Conservation (phyloP, 306 rosid species). For the Vigna unguiculata region DNA sequence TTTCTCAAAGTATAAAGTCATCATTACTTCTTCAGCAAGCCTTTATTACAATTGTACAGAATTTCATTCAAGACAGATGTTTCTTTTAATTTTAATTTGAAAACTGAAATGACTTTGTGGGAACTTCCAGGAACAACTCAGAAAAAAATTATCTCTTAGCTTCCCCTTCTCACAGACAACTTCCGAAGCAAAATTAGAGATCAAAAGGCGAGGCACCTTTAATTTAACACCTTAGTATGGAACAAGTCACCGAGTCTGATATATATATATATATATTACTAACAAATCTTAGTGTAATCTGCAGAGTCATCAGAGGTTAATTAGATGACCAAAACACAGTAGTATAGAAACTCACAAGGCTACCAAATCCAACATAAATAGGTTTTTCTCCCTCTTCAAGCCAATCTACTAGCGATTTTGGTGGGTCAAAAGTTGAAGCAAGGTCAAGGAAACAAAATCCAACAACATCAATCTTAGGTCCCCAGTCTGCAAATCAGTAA, state of each 20-base stretch:
- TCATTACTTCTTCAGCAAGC: constrained; percentile 2
- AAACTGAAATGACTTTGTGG: neutral
- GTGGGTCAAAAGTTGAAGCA: constrained; percentile 89
- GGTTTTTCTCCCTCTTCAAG: constrained; percentile 77
- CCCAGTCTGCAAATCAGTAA: constrained; percentile 82
- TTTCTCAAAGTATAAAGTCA: constrained; percentile 15
- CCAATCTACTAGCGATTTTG: constrained; percentile 74
- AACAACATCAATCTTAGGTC: constrained; percentile 84
- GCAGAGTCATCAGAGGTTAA: constrained; percentile 26
- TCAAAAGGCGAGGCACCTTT: constrained; percentile 22
- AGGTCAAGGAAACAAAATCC: constrained; percentile 99
- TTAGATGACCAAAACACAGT: constrained; percentile 37
- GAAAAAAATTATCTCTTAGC: constrained; percentile 9
- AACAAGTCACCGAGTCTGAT: constrained; percentile 5
- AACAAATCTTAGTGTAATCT: constrained; percentile 25
- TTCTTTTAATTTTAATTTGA: constrained; percentile 24
- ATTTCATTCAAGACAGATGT: constrained; percentile 18
- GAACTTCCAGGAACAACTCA: neutral
- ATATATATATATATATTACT: neutral
- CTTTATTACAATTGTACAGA: constrained; percentile 21
- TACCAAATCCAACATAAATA: constrained; percentile 92
- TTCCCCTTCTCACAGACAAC: constrained; percentile 21
- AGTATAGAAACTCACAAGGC: constrained; percentile 80
- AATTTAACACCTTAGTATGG: constrained; percentile 30
- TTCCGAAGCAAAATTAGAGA: constrained; percentile 22